A percentile compares a stretch with the other conserved stretches of the same genome.
Conservation (phyloP, 495 filamentous ascomycete species). For the Talaromyces liani region DNA sequence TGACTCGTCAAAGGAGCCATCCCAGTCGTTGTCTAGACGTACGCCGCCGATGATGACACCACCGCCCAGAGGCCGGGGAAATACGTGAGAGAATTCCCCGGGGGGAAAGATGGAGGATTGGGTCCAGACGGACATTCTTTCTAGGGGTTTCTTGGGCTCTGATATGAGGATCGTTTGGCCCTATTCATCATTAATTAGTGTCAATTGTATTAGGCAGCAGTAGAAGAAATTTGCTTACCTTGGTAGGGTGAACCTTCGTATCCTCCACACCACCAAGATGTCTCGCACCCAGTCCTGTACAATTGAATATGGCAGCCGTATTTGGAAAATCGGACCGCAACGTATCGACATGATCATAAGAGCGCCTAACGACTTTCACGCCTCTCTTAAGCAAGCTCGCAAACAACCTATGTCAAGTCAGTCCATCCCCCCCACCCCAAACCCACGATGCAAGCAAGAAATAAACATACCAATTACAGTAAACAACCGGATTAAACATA, state of each 20-base stretch:
- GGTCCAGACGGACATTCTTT: constrained; percentile 6
- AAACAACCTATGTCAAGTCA: background rate
- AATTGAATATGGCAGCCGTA: constrained; percentile 7
- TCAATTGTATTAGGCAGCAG: background rate
- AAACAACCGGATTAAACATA: constrained; percentile 4
- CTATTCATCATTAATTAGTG: background rate
- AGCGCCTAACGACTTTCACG: background rate
- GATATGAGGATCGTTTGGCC: constrained; percentile 6
- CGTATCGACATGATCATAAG: constrained; percentile 6
- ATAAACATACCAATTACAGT: background rate
- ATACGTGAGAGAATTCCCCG: constrained; percentile 6
- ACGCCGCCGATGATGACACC: constrained; percentile 8
- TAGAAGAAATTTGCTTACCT: background rate
- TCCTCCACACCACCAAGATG: constrained; percentile 5
- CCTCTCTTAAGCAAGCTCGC: constrained; percentile 2
- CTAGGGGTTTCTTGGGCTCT: background rate
- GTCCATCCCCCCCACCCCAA: background rate
- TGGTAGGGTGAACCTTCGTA: constrained; percentile 1
- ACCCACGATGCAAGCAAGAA: background rate
- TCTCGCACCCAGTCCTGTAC: constrained; percentile 4
- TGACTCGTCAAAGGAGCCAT: constrained; percentile 1
- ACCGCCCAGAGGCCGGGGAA: constrained; percentile 5
- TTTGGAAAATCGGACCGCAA: constrained; percentile 5
- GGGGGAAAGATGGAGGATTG: constrained; percentile 3
- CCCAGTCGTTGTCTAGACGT: constrained; percentile 1